These are phyloP conservation scores for Allium sativum DNA, from an alignment of 106 monocot species.

Conservation along the genomic window DNA sequence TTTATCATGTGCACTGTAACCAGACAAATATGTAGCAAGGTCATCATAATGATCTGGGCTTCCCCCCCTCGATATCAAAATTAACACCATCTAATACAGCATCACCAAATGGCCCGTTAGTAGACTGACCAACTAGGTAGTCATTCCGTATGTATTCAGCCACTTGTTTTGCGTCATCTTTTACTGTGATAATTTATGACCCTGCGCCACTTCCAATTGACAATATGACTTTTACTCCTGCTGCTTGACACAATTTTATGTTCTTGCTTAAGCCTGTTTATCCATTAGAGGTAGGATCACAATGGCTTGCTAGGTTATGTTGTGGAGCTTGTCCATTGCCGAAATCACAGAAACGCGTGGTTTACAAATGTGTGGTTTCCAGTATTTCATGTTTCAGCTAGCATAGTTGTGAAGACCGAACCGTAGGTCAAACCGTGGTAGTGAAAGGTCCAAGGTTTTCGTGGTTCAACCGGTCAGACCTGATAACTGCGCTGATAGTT, in stretches of 20 bases:
- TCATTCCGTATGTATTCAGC: conserved; percentile 17
- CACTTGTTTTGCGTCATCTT: conserved; percentile 14
- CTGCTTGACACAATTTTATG: conserved; percentile 16
- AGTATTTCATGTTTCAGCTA: conserved; percentile 25
- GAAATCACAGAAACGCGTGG: conserved; percentile 8
- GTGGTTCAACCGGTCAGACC: too few species aligned
- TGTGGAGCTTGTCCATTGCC: conserved; percentile 11
- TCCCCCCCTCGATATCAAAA: conserved; percentile 18
- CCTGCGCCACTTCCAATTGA: conserved; percentile 18
- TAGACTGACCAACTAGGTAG: conserved; percentile 16
- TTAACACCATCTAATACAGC: conserved; percentile 19
- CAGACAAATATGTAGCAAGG: conserved; percentile 7
- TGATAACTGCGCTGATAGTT: too few species aligned
- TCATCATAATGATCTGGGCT: conserved; percentile 14
- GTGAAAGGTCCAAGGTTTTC: too few species aligned
- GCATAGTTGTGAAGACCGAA: too few species aligned
- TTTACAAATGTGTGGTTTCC: conserved; percentile 25
- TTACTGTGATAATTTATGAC: conserved; percentile 8
- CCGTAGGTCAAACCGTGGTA: too few species aligned
- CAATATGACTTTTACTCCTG: conserved; percentile 15
- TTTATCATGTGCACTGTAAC: conserved; percentile 1
- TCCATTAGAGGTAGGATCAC: conserved; percentile 9
- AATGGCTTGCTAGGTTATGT: conserved; percentile 15
- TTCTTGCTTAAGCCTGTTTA: conserved; percentile 12
- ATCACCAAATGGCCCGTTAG: conserved; percentile 6